Conservation (phyloP, 2,329 filamentous ascomycete species). For the Bipolaris sorokiniana region DNA sequence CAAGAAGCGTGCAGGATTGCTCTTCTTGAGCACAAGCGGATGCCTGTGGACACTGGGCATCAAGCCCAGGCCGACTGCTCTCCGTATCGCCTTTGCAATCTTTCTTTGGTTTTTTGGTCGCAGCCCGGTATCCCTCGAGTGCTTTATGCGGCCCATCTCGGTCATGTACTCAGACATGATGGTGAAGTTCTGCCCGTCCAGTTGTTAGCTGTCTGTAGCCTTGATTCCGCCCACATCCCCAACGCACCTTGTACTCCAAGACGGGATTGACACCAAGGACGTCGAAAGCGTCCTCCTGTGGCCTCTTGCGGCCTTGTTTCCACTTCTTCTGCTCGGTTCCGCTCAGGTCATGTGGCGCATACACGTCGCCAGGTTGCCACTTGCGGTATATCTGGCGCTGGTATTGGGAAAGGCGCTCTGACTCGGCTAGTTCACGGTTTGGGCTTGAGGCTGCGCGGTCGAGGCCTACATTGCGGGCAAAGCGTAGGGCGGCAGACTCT, state of each 20-base stretch:
- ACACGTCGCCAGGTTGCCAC: conserved; percentile 82
- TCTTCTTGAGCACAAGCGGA: conserved; percentile 58
- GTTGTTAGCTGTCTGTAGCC: conserved; percentile 21
- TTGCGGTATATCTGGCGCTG: conserved; percentile 69
- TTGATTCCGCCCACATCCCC: background rate
- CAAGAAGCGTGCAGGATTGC: conserved; percentile 29
- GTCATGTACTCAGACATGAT: conserved; percentile 90
- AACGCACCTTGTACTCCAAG: conserved; percentile 79
- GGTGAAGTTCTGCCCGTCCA: conserved; percentile 75
- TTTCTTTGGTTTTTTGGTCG: conserved; percentile 89
- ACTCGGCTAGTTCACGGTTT: conserved; percentile 34
- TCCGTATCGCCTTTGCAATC: conserved; percentile 88
- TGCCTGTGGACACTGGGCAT: conserved; percentile 92
- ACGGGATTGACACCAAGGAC: conserved; percentile 78
- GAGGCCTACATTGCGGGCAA: conserved; percentile 29
- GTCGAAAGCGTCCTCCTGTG: conserved; percentile 75
- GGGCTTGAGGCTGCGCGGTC: conserved; percentile 23
- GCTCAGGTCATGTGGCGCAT: conserved; percentile 86
- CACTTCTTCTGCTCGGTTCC: conserved; percentile 81
- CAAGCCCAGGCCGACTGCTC: conserved; percentile 85
- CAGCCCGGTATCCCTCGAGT: conserved; percentile 76
- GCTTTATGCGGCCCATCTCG: conserved; percentile 82
- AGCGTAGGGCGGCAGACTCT: conserved; percentile 19
- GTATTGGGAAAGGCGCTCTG: conserved; percentile 55
- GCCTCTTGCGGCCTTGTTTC: conserved; percentile 61